A percentile compares a stretch with the other conserved stretches of the same genome.
phyloP scores from a whole-genome alignment of 352 stramenopile genomes.

The Phytophthora agathidicida region DNA sequence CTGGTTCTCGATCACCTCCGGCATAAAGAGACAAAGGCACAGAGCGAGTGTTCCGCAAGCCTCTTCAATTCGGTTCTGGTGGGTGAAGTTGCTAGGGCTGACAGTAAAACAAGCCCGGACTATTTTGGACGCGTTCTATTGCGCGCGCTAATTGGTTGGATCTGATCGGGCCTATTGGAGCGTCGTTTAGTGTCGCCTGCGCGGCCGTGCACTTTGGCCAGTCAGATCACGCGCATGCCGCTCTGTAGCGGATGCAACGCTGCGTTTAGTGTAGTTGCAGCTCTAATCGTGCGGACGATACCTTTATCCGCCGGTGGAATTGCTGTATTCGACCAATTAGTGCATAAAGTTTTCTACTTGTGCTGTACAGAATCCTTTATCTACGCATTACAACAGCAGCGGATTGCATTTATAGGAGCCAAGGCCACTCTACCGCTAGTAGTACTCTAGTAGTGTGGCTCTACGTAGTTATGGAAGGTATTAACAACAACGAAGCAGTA shows the following conservation, averaged over 20 bases:
- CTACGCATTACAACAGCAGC: conserved; percentile 32
- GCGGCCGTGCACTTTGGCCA: conserved; percentile 27
- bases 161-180: no score
- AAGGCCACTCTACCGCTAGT: no score
- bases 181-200: no score
- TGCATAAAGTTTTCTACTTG: conserved; percentile 47
- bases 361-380: conserved; percentile 47
- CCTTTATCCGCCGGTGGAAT: conserved; percentile 62
- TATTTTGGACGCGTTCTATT: no score
- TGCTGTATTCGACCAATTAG: conserved; percentile 49
- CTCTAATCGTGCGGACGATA: conserved; percentile 38
- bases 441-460: no score
- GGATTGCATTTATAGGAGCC: conserved; percentile 24
- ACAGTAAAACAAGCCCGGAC: no score
- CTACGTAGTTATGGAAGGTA: no score
- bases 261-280: conserved; percentile 22
- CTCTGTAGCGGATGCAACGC: conserved; percentile 36
- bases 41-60: no score
- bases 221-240: conserved; percentile 31
- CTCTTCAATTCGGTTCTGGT: no score
- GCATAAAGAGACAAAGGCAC: conserved; percentile 37
- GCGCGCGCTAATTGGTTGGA: no score
- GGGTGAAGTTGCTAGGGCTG: no score
- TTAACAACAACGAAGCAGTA: no score
- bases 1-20: conserved; percentile 89